Base-by-base conservation (phyloP, 2,329 filamentous ascomycete genomes). In the Aspergillus alliaceus region DNA sequence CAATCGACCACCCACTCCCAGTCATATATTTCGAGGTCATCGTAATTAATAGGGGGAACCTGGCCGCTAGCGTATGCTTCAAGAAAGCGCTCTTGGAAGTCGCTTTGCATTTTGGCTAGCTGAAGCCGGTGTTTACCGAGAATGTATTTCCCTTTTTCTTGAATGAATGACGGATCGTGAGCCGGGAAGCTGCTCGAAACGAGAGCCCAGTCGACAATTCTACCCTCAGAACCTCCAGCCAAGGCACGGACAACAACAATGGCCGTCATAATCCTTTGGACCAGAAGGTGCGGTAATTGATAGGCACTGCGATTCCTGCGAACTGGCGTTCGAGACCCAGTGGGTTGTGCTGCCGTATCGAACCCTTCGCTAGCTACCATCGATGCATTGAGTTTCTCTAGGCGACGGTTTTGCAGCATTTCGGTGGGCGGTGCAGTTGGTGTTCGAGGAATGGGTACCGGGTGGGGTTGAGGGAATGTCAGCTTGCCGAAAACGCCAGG, bases 1-100 rank as follows among this genome's bases (percentile, higher is more conserved):
- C 80, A 82, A 7, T 79, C 72, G 4, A 80, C 72, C 12, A 82
- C 67, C 25, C 68, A 67, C 40, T 69, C 66, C 80, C 80, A 82
- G 58, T 81, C 73, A 62, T 80, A 81, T 9, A 59, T 61, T 49
- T 72, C 67, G 31, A 81, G 64, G 50, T 81, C 63, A 18, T 74
- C 65, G 50, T 76, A 80, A 55, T 81, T 69, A 44, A 82, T 75
- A 2, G 60, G 60, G 8, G 80, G 79, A 2, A 82, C 73, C 44
- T 75, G 63, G 6, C 70, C 69, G 7, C 71, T 71, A 32, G 72
- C 72, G 53, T 82, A 80, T 2, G 79, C 80, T 40, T 76, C 72
- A 12, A 78, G 63, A 57, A 77, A 81, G 35, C 69, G 71, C 42
- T 76, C 72, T 54, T 80, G 79, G 58, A 82, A 79, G 55, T 80